phyloP scores from a whole-genome alignment of 208 protist species.

The Trypanosomatidae sp. region DNA sequence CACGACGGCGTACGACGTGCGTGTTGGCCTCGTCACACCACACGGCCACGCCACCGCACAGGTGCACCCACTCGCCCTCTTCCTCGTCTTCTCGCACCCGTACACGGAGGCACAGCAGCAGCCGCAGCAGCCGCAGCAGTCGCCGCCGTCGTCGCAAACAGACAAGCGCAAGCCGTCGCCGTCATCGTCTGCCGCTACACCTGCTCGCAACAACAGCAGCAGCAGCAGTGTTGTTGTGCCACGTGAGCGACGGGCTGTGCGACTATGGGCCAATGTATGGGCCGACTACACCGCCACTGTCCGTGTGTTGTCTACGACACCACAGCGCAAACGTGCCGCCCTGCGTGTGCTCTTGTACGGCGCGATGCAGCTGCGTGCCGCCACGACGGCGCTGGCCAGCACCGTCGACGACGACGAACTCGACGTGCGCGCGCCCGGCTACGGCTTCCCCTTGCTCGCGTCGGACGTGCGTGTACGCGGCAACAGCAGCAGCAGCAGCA shows the following conservation, averaged over 20 bases:
- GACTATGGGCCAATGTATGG: constrained; percentile 80
- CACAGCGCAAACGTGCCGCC: constrained; percentile 52
- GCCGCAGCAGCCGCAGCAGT: not conserved
- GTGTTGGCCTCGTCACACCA: constrained; percentile 41
- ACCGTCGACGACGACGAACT: constrained; percentile 56
- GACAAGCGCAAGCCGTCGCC: not conserved
- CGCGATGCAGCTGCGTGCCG: constrained; percentile 56
- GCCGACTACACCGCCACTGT: constrained; percentile 62
- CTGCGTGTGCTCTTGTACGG: constrained; percentile 72
- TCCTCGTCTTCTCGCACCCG: constrained; percentile 62
- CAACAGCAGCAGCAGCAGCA: constrained; percentile 3
- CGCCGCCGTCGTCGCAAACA: not conserved
- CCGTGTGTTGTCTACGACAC: constrained; percentile 38
- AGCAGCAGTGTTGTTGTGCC: constrained; percentile 4
- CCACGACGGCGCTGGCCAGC: constrained; percentile 45
- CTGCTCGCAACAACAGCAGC: constrained; percentile 7
- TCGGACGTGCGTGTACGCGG: constrained; percentile 26
- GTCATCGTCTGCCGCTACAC: constrained; percentile 1
- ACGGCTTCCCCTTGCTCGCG: constrained; percentile 69
- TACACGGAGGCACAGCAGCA: constrained; percentile 5
- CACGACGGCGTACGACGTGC: constrained; percentile 41
- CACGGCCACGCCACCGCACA: constrained; percentile 59
- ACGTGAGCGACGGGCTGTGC: constrained; percentile 17
- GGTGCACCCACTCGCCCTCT: constrained; percentile 73
- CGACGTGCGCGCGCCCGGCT: constrained; percentile 58